Evolutionary conservation across 208 protist species (phyloP).

Genomic region (Trypanosoma congolense): DNA sequence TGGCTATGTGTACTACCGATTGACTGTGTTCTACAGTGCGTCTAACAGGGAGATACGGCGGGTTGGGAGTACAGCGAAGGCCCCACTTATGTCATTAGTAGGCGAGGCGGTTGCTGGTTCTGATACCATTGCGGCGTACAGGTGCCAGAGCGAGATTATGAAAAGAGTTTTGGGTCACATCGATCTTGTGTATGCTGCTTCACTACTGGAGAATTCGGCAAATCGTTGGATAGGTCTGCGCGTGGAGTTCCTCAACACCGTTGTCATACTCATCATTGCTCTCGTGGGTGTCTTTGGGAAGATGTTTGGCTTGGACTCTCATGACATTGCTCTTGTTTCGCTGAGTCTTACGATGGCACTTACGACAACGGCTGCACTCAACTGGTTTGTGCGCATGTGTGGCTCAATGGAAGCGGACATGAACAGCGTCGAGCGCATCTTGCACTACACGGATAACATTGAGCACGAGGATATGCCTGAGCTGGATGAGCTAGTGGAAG

Average conservation of each 20-base stretch:
- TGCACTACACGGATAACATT: constrained; percentile 54
- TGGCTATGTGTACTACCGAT: constrained; percentile 51
- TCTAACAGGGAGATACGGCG: constrained; percentile 81
- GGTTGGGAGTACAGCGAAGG: constrained; percentile 64
- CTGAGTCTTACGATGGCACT: constrained; percentile 40
- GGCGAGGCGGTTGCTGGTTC: constrained; percentile 86
- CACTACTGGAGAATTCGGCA: constrained; percentile 27
- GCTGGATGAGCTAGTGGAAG: constrained; percentile 22
- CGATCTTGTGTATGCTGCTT: constrained; percentile 46
- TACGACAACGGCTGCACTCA: constrained; percentile 30
- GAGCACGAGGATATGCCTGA: constrained; percentile 37
- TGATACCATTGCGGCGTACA: constrained; percentile 74
- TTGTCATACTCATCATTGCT: constrained; percentile 39
- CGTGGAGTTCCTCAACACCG: constrained; percentile 81
- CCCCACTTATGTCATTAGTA: constrained; percentile 80
- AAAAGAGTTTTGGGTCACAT: constrained; percentile 49
- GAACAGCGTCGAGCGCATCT: constrained; percentile 68
- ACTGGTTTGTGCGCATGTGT: constrained; percentile 25
- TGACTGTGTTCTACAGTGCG: constrained; percentile 62
- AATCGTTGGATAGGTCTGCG: constrained; percentile 87
- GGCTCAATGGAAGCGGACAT: constrained; percentile 52
- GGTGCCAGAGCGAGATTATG: constrained; percentile 28
- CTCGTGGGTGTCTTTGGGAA: constrained; percentile 40
- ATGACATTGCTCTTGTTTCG: constrained; percentile 42
- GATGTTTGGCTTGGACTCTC: constrained; percentile 13